Base-by-base conservation (phyloP, 129 eudicot species). In the Arctium lappa region DNA sequence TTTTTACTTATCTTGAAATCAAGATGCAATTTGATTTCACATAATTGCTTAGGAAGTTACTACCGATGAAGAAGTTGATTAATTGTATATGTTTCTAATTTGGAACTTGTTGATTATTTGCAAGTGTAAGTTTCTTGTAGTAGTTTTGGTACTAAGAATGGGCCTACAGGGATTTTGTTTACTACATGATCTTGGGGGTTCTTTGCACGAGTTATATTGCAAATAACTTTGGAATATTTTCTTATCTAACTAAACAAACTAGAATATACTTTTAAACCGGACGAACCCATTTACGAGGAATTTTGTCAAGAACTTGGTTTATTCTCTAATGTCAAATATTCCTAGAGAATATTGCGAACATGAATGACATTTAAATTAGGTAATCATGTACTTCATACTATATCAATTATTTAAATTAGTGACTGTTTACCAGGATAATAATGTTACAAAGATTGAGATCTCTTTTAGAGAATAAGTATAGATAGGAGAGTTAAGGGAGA, bases 31-130 rank as follows among this genome's bases (percentile, higher is more conserved):
- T 53, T 53, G 65, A n/a, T 3, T 53, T 53, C 6, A 6, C 22
- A 4, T 53, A 22, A 53, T 16, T 5, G 65, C 65, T 53, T 53
- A 53, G 22, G 5, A 53, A 4, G 65, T 16, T 16, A 53, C 6
- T 53, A 50, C 63, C 63, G 3, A 50, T 12, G 38, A 70, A 48
- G 33, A 68, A 68, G 76, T 15, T 44, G 68, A 42, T 69, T 44
- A 46, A 15, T 13, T 69, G 22, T n/a, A 16, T 22, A 80, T 48
- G 37, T 80, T 70, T 16, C 50, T 46, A 29, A 46, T 31, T 70
- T 16, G 36, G 70, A 31, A 79, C 69, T 70, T 79, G 69, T 30
- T 78, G 44, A 32, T 79, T 68, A 69, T 68, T 42, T 80, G 76
- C 48, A 1, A 69, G 68, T 69, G 68, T 69, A 44, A 69, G 33